Percentiles rank a stretch among this genome's conserved stretches.
These are phyloP conservation scores for Neurospora sp. DNA, from an alignment of 495 filamentous ascomycete genomes.

Conservation along the genomic window DNA sequence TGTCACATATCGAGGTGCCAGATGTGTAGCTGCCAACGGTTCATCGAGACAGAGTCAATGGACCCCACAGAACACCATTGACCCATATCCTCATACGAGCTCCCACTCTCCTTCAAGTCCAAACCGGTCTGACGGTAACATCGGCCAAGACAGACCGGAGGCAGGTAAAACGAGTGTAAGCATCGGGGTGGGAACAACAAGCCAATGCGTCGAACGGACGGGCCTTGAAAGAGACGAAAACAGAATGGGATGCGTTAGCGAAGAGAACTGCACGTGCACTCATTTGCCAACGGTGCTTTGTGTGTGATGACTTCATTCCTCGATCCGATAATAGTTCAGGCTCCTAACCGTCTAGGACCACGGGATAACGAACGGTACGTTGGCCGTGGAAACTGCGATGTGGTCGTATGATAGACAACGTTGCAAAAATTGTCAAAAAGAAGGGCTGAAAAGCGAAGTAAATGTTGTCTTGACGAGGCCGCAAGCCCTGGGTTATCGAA, in stretches of 20 bases:
- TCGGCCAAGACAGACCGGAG: neutral
- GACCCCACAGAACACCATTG: neutral
- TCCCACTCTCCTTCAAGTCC: neutral
- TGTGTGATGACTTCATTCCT: neutral
- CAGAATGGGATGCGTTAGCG: neutral
- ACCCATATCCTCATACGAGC: neutral
- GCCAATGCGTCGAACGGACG: neutral
- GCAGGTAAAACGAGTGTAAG: neutral
- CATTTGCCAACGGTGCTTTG: neutral
- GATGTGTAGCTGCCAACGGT: neutral
- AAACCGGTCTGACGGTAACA: neutral
- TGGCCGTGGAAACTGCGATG: neutral
- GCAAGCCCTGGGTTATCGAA: neutral
- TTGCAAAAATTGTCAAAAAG: neutral
- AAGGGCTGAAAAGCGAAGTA: neutral
- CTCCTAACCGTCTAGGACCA: neutral
- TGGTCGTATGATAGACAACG: neutral
- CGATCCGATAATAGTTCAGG: neutral
- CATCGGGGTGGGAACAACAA: neutral
- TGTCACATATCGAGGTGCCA: neutral
- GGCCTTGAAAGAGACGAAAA: neutral
- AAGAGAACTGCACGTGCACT: neutral
- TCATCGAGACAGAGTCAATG: neutral
- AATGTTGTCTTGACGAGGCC: neutral
- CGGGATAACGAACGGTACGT: neutral